A percentile compares a stretch with the other conserved stretches of the same genome.
phyloP scores from a whole-genome alignment of 106 monocot species.

The Gastrodia elata region DNA sequence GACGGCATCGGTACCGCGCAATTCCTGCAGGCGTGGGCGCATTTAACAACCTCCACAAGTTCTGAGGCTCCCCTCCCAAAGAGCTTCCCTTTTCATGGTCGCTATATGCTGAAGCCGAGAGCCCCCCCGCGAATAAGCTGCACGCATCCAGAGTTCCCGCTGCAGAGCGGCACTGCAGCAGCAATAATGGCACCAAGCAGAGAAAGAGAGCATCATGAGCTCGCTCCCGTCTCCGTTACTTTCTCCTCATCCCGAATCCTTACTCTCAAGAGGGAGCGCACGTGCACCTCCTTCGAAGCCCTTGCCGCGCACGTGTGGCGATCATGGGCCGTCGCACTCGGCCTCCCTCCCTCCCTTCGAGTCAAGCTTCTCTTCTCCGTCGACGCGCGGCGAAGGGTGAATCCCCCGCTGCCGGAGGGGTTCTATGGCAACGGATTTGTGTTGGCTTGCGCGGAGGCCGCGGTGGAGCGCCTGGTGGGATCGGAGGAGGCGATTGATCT shows the following conservation, averaged over 20 bases:
- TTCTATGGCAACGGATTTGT: slow-evolving; percentile 84
- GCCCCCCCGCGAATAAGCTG: slow-evolving; percentile 19
- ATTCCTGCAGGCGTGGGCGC: slow-evolving; percentile 77
- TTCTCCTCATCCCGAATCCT: slow-evolving; percentile 58
- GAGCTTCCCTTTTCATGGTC: slow-evolving; percentile 52
- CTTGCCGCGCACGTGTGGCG: slow-evolving; percentile 83
- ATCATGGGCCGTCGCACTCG: slow-evolving; percentile 44
- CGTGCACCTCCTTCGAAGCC: slow-evolving; percentile 81
- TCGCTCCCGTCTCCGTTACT: slow-evolving; percentile 54
- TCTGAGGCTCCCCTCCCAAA: slow-evolving; percentile 10
- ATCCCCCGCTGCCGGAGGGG: slow-evolving; percentile 47
- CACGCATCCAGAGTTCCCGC: slow-evolving; percentile 48
- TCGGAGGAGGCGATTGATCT: slow-evolving; percentile 29
- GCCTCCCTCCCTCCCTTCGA: slow-evolving; percentile 26
- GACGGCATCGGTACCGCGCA: slow-evolving; percentile 67
- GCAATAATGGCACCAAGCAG: too few relatives aligned
- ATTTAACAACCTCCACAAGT: slow-evolving; percentile 18
- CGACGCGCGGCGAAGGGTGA: slow-evolving; percentile 30
- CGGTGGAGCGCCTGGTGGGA: slow-evolving; percentile 22
- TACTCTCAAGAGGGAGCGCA: slow-evolving; percentile 45
- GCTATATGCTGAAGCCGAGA: slow-evolving; percentile 48
- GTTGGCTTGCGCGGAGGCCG: slow-evolving; percentile 57
- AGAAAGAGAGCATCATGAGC: too few relatives aligned
- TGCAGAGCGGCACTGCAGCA: too few relatives aligned
- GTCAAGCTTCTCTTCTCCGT: slow-evolving; percentile 70